A percentile compares a stretch with the other conserved stretches of the same genome.
phyloP scores from a whole-genome alignment of 345 rosid genomes.

The Corchorus olitorius region DNA sequence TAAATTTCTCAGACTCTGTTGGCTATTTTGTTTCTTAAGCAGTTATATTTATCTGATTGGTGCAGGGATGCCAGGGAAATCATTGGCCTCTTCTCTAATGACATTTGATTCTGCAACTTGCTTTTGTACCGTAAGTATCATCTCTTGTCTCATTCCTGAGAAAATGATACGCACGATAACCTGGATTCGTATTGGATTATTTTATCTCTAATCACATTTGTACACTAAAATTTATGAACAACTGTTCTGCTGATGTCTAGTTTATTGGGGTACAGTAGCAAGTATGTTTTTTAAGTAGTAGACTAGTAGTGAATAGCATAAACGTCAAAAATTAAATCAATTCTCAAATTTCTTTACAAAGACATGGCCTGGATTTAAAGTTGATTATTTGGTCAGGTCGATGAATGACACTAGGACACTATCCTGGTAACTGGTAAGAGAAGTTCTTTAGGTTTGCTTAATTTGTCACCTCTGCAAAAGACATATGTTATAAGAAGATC shows the following conservation, averaged over 20 bases:
- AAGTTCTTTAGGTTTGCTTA: conserved; percentile 1
- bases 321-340: not conserved
- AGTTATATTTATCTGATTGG: conserved; percentile 16
- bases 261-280: not conserved
- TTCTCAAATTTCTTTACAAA: not conserved
- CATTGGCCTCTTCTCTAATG: conserved; percentile 55
- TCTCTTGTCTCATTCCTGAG: conserved; percentile 2
- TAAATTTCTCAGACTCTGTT: not conserved
- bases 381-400: not conserved
- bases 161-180: not conserved
- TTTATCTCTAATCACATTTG: not conserved
- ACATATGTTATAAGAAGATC: not conserved
- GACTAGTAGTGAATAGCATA: not conserved
- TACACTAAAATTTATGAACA: not conserved
- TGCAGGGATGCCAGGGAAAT: conserved; percentile 66
- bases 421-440: not conserved
- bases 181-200: not conserved
- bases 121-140: conserved; percentile 36
- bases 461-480: not conserved
- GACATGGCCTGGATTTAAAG: not conserved
- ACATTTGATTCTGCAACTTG: conserved; percentile 32
- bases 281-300: not conserved
- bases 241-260: not conserved
- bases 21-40: not conserved
- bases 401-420: not conserved